Evolutionary conservation across 345 rosid genomes (phyloP).

Genomic region (Dovyalis caffra): DNA sequence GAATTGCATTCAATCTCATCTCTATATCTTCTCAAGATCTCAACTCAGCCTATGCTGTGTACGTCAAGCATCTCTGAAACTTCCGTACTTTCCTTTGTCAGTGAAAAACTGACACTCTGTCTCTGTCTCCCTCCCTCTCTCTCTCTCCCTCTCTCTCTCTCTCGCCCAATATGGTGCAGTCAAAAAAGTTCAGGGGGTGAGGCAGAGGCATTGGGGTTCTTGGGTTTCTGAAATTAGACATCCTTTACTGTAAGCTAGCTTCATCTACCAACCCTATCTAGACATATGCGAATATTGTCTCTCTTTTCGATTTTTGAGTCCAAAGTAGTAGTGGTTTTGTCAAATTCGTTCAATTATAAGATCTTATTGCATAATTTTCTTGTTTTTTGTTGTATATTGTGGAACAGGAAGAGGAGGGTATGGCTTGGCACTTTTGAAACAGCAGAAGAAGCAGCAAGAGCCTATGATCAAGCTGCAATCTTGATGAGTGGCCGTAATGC

Average conservation of each 20-base stretch:
- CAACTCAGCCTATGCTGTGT: background rate
- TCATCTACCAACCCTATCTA: background rate
- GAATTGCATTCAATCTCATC: background rate
- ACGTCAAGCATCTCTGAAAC: background rate
- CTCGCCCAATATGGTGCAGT: slow-evolving; percentile 19
- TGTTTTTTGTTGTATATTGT: background rate
- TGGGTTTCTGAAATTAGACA: slow-evolving; percentile 35
- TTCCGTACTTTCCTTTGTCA: background rate
- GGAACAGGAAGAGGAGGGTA: slow-evolving; percentile 38
- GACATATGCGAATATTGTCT: background rate
- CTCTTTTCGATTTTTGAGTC: background rate
- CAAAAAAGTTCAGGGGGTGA: slow-evolving; percentile 33
- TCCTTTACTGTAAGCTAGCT: slow-evolving; percentile 26
- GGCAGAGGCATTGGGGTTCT: slow-evolving; percentile 35
- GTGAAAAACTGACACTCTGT: background rate
- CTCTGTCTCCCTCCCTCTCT: background rate
- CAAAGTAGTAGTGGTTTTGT: background rate
- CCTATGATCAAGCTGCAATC: slow-evolving; percentile 44
- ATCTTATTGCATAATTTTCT: background rate
- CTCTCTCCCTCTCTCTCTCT: background rate
- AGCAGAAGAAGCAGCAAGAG: slow-evolving; percentile 32
- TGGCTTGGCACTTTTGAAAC: slow-evolving; percentile 53
- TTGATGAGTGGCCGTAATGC: slow-evolving; percentile 43
- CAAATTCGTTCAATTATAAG: background rate
- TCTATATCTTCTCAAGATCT: background rate